These are phyloP conservation scores for Neocucurbitaria cava DNA, from an alignment of 2,329 filamentous ascomycete genomes.

Conservation along the genomic window DNA sequence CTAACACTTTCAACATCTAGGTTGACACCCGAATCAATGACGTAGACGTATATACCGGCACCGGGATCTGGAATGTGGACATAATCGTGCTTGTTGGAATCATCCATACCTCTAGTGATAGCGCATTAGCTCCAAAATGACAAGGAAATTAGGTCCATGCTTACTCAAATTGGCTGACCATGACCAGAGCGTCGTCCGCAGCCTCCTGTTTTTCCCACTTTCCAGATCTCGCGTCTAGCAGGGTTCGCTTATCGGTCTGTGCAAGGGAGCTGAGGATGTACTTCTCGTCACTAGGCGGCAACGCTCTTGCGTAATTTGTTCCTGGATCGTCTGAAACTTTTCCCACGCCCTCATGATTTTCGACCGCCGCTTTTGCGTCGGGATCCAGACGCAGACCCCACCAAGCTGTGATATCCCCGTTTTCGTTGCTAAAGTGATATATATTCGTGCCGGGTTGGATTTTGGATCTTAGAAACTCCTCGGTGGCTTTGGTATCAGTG, in stretches of 20 bases:
- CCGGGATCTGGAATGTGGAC: background rate
- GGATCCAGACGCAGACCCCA: slow-evolving; percentile 1
- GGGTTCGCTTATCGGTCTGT: background rate
- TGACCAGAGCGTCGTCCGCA: background rate
- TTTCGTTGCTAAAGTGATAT: background rate
- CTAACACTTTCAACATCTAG: slow-evolving; percentile 1
- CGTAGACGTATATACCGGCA: background rate
- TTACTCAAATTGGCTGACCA: slow-evolving; percentile 2
- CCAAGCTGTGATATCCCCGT: slow-evolving; percentile 1
- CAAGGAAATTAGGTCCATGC: background rate
- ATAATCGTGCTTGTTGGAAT: background rate
- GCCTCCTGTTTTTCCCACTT: slow-evolving; percentile 2
- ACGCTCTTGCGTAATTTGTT: slow-evolving; percentile 3
- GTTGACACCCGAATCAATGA: slow-evolving; percentile 1
- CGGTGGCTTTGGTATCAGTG: slow-evolving; percentile 4
- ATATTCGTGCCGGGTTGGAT: background rate
- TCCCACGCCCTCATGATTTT: slow-evolving; percentile 2
- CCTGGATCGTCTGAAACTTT: background rate
- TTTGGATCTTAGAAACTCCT: slow-evolving; percentile 3
- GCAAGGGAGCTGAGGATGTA: background rate
- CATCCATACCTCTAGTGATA: background rate
- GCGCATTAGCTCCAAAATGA: background rate
- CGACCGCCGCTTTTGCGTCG: slow-evolving; percentile 1
- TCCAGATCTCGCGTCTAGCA: slow-evolving; percentile 2
- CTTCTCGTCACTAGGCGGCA: slow-evolving; percentile 3